Evolutionary conservation across 2,329 filamentous ascomycete species (phyloP).

Genomic region (Onygena corvina): DNA sequence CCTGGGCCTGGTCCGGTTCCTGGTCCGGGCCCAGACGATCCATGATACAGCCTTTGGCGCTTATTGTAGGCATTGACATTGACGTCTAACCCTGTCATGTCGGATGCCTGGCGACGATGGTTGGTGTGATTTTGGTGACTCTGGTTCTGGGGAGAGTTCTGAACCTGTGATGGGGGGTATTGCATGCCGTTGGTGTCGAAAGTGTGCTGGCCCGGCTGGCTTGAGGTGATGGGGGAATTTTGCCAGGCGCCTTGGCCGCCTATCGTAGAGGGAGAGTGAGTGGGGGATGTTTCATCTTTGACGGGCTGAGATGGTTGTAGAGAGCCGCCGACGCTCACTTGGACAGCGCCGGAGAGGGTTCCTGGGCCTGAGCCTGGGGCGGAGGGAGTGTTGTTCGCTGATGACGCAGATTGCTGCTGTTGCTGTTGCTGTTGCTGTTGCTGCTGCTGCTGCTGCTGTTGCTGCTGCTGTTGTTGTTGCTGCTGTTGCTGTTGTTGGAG

Average conservation of each 20-base stretch:
- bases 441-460: slow-evolving; percentile 19
- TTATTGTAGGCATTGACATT: slow-evolving; percentile 44
- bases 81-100: slow-evolving; percentile 45
- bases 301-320: slow-evolving; percentile 36
- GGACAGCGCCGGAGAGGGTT: background rate
- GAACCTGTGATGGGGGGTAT: slow-evolving; percentile 13
- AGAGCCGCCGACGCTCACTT: background rate
- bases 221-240: background rate
- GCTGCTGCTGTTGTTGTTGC: slow-evolving; percentile 22
- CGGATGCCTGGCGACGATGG: slow-evolving; percentile 49
- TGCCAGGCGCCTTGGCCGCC: slow-evolving; percentile 1
- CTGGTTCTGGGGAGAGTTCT: slow-evolving; percentile 2
- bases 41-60: slow-evolving; percentile 47
- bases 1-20: background rate
- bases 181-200: slow-evolving; percentile 17
- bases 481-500: slow-evolving; percentile 44
- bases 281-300: slow-evolving; percentile 52
- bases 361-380: background rate
- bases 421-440: slow-evolving; percentile 16
- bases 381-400: slow-evolving; percentile 15
- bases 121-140: slow-evolving; percentile 11
- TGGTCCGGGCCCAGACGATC: slow-evolving; percentile 16
- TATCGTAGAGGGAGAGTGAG: slow-evolving; percentile 46
- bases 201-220: slow-evolving; percentile 9
- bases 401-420: slow-evolving; percentile 21